Evolutionary conservation across 1,284 basidiomycete species (phyloP), one percentile per base, ranked within the genome.

Genomic region (Laetiporus sulphureus): DNA sequence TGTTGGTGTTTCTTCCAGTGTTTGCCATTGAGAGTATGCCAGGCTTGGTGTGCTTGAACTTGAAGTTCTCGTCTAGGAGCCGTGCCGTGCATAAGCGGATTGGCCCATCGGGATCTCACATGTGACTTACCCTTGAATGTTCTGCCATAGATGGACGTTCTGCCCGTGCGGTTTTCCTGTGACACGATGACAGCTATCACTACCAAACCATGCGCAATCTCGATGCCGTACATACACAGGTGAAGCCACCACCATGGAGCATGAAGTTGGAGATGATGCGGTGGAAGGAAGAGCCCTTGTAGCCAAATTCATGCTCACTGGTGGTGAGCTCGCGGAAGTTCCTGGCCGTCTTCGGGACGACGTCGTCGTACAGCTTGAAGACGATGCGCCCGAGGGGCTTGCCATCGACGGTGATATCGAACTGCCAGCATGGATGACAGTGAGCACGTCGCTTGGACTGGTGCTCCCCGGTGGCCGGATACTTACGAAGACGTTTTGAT

Each of bases 11-110:
- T 54, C 74, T 75, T 23, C 82, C 83, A 13, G 79, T 72, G 52
- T 85, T 96, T 21, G 92, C 92, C 91, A 95, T 95, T 42, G 87
- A 91, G 34, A 96, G 74, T 36, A 92, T 65, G 58, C 90, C 89
- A 13, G 81, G 76, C 64, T 84, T 82, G 37, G 71, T 73, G 67
- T 97, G 93, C 68, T 84, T 87, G 42, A 83, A 49, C 25, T 64
- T 45, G 63, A 97, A 96, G 67, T 86, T 91, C 68, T 97, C 93
- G 58, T 96, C 93, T 77, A 55, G 51, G 27, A 29, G 15, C 33
- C 20, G 22, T 8, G n/a, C 12, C 19, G 10, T 45, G 27, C 45
- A 33, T 31, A n/a, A n/a, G n/a, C n/a, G 31, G 20, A 39, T 30
- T 29, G 25, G 20, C 32, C 37, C 23, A 23, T 16, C 29, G 32